Base-by-base conservation (phyloP, 305 asterid genomes). In the Plantago coronopus region DNA sequence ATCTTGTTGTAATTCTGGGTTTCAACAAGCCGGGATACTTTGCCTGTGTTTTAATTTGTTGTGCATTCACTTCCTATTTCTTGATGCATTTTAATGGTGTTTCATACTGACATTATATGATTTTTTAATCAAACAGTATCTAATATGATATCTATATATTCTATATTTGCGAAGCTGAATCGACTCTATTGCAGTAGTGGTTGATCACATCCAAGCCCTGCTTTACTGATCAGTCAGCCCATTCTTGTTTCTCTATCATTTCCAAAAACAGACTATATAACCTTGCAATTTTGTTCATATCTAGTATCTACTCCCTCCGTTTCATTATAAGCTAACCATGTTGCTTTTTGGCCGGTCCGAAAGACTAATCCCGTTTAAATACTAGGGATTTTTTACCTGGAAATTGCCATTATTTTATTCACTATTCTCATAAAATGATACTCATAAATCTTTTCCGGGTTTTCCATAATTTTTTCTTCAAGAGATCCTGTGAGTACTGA, bases 1-100 rank as follows among this genome's bases (percentile, higher is more conserved):
- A 61, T 69, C 49, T 66, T 57, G 51, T 65, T 51, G 54, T 66
- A 18, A 29, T 61, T 76, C 13, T 18, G 63, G 63, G 50, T 48
- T 18, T 29, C 63, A 65, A 48, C 47, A 21, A 61, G 50, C 60
- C 56, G 51, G 54, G 57, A 27, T 53, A 16, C 29, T 65, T 55
- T 57, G 34, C 40, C 6, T 56, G 48, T 54, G 42, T 22, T 5
- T 13, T 46, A 45, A 11, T 54, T 44, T 27, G 31, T 27, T 27
- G 2, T 2, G 31, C 31, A 27, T 27, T 27, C 5, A 27, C 2
- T 5, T 46, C 19, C 50, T 16, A 46, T 17, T 46, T 46, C 20
- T 16, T 5, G 17, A 11, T 11, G 19, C 23, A 20, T 48, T 45
- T 48, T n/a, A 12, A 7, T 10, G 2, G 56, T 8, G 27, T 21